A percentile compares a stretch with the other conserved stretches of the same genome.
These are phyloP conservation scores for Porogramme epimiltina DNA, from an alignment of 1,284 basidiomycete species.

Conservation along the genomic window DNA sequence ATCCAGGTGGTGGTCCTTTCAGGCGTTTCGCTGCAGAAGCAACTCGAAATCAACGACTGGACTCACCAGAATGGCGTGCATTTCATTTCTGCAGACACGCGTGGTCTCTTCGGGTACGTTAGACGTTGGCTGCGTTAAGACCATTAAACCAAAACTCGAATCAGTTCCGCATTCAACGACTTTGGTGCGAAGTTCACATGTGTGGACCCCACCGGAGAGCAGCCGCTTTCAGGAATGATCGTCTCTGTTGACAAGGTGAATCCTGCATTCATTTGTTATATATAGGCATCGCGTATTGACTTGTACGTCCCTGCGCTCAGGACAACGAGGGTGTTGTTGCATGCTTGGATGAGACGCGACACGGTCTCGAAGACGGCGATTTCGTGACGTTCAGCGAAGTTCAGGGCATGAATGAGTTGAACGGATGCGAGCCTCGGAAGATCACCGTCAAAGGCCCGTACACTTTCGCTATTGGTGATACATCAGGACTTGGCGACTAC, in stretches of 20 bases:
- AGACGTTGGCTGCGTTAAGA: conserved; percentile 2
- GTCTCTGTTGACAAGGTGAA: conserved; percentile 84
- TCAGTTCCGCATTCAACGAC: conserved; percentile 92
- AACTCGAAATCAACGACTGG: conserved; percentile 95
- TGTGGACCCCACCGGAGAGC: conserved; percentile 95
- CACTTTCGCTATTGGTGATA: conserved; percentile 94
- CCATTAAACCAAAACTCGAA: background rate
- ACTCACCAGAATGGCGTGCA: conserved; percentile 87
- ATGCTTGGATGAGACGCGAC: conserved; percentile 95
- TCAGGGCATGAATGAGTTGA: conserved; percentile 92
- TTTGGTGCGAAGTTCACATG: conserved; percentile 95
- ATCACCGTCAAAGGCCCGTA: conserved; percentile 95
- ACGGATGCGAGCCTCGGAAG: conserved; percentile 90
- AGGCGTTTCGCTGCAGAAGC: conserved; percentile 76
- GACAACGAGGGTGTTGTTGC: conserved; percentile 91
- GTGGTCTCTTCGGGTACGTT: conserved; percentile 91
- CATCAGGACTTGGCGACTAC: conserved; percentile 78
- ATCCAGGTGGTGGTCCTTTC: conserved; percentile 89
- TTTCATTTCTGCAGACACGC: conserved; percentile 92
- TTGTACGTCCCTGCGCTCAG: conserved; percentile 39
- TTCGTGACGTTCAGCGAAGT: conserved; percentile 98
- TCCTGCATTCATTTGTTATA: background rate
- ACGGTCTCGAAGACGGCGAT: conserved; percentile 97
- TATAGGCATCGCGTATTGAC: background rate
- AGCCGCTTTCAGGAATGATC: conserved; percentile 93